These are phyloP conservation scores for Aaosphaeria arxii DNA, from an alignment of 2,329 filamentous ascomycete species.

Conservation along the genomic window DNA sequence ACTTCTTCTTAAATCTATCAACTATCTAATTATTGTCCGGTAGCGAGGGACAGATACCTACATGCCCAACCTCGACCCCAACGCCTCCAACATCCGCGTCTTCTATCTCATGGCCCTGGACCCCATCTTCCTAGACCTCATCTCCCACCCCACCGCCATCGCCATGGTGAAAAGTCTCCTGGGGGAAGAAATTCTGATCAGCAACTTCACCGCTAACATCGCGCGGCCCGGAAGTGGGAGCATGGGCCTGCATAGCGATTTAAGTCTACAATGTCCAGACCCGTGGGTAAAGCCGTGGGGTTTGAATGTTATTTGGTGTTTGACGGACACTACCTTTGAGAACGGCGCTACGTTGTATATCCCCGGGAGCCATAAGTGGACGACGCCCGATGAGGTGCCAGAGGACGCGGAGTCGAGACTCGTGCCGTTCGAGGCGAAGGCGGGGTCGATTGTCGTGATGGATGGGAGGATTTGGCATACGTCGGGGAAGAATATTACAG, in stretches of 20 bases:
- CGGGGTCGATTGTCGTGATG: conserved; percentile 32
- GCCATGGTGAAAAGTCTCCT: conserved; percentile 26
- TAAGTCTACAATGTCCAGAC: conserved; percentile 30
- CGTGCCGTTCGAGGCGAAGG: conserved; percentile 29
- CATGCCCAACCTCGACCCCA: conserved; percentile 24
- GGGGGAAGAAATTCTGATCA: conserved; percentile 28
- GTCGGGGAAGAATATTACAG: conserved; percentile 27
- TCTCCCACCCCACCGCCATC: conserved; percentile 22
- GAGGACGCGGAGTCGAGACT: conserved; percentile 22
- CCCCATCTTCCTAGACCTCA: conserved; percentile 23
- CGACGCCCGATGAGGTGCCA: conserved; percentile 5
- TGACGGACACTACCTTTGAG: conserved; percentile 25
- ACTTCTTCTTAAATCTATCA: conserved; percentile 5
- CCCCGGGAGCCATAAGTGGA: conserved; percentile 11
- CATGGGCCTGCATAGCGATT: conserved; percentile 32
- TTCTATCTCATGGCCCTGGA: conserved; percentile 32
- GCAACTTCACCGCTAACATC: conserved; percentile 38
- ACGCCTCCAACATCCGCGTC: conserved; percentile 26
- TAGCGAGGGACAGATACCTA: conserved; percentile 17
- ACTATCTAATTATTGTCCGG: not conserved
- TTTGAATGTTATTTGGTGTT: conserved; percentile 27
- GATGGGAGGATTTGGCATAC: conserved; percentile 36
- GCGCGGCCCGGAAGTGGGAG: conserved; percentile 28
- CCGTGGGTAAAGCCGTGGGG: conserved; percentile 25
- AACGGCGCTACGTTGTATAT: conserved; percentile 24